Evolutionary conservation across 768 basidiomycete genomes (phyloP).

Genomic region (Melanogaster broomeanus): DNA sequence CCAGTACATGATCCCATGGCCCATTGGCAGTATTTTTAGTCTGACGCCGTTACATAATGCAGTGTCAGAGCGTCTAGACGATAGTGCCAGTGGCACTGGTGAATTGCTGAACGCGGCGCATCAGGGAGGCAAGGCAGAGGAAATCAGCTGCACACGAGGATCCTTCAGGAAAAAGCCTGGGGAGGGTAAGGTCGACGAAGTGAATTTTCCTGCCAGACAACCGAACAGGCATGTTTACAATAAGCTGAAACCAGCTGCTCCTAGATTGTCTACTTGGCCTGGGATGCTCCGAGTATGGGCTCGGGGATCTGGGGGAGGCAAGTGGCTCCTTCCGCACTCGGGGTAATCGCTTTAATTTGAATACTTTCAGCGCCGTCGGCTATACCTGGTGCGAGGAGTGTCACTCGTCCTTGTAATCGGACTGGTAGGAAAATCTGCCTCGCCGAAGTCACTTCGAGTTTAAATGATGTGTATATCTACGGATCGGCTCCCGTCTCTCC

Average conservation of each 20-base stretch:
- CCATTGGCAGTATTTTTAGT: too few relatives aligned
- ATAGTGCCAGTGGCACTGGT: constrained; percentile 56
- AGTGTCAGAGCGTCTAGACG: too few relatives aligned
- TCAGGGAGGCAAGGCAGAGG: constrained; percentile 3
- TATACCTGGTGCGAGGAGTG: constrained; percentile 46
- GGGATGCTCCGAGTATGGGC: constrained; percentile 31
- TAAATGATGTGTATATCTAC: constrained; percentile 83
- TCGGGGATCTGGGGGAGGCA: constrained; percentile 25
- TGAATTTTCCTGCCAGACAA: background rate
- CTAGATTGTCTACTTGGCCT: too few relatives aligned
- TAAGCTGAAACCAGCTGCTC: constrained; percentile 4
- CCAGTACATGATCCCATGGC: too few relatives aligned
- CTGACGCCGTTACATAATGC: too few relatives aligned
- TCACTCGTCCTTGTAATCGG: constrained; percentile 62
- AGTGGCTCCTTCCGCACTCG: constrained; percentile 6
- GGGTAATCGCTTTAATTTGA: background rate
- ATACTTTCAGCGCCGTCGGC: constrained; percentile 39
- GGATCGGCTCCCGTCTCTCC: constrained; percentile 82
- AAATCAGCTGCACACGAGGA: background rate
- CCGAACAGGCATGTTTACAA: background rate
- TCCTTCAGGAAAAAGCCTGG: too few relatives aligned
- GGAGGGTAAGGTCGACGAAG: background rate
- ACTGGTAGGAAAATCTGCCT: constrained; percentile 64
- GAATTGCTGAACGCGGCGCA: constrained; percentile 55
- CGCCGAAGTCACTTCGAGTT: constrained; percentile 68